Base-by-base conservation (phyloP, 129 eudicot genomes). In the Centaurea solstitialis region DNA sequence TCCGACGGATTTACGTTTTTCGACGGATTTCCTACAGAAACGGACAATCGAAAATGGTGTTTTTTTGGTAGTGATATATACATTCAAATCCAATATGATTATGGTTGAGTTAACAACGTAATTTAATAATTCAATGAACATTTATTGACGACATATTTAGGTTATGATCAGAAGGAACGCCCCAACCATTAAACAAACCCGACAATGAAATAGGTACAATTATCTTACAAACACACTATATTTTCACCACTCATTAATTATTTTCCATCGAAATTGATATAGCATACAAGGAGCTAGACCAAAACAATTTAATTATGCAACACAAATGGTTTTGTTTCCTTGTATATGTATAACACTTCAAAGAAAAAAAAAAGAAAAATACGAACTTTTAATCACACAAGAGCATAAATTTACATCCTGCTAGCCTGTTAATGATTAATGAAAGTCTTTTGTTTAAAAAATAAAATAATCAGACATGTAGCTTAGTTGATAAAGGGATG, bases 331-430 rank as follows among this genome's bases (percentile, higher is more conserved):
- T 13, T 5, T 15, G 61, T 50, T 50, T n/a, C n/a, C n/a, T n/a
- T n/a, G n/a, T 45, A 13, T 13, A 17, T 7, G 1, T 17, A 17
- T 57, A 21, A 53, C 5, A 5, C 21, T n/a, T 2, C 65, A 57
- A 57, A 57, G 65, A 57, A 57, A 53, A 8, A 53, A 0, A 8
- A 15, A 53, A 53, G 17, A 15, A 50, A 41, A 47, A 17, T 24
- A 23, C 26, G 22, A 28, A 28, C 30, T 65, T 74, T 45, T 41
- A 74, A 45, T 74, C 70, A 74, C 80, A n/a, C 75, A 53, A 67
- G 37, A 75, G n/a, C 45, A 66, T 45, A 20, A 74, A 20, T 26
- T 26, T 26, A 26, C 30, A 0, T 26, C 30, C 30, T 26, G 30
- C 30, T 26, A 26, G 30, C 30, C 30, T 2, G 30, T 26, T 26